Evolutionary conservation across 352 stramenopile genomes (phyloP).

Genomic region (Phytopythium cucurbitacearum): DNA sequence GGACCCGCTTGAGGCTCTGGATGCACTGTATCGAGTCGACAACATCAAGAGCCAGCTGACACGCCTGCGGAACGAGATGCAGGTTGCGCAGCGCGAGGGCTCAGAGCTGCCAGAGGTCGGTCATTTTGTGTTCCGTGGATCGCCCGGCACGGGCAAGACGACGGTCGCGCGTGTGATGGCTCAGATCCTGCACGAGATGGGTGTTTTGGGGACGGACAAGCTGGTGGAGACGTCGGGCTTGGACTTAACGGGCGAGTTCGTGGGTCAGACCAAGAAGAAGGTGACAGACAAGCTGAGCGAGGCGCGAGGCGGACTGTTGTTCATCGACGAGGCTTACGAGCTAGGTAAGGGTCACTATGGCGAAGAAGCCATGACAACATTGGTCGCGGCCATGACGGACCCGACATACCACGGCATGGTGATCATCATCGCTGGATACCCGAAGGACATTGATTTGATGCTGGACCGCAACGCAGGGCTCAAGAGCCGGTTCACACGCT

Average conservation of each 20-base stretch:
- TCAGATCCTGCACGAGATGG: constrained; percentile 92
- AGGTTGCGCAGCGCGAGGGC: constrained; percentile 66
- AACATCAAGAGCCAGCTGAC: constrained; percentile 49
- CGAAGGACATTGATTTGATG: constrained; percentile 87
- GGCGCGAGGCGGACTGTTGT: constrained; percentile 89
- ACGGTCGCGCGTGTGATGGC: constrained; percentile 90
- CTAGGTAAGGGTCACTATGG: constrained; percentile 77
- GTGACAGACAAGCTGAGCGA: constrained; percentile 85
- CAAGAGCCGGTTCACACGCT: constrained; percentile 88
- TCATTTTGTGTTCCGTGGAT: constrained; percentile 88
- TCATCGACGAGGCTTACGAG: constrained; percentile 93
- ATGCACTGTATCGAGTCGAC: constrained; percentile 59
- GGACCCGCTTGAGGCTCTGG: constrained; percentile 41
- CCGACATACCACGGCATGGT: constrained; percentile 81
- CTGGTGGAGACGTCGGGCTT: constrained; percentile 88
- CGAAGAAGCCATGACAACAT: constrained; percentile 87
- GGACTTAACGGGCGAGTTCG: constrained; percentile 84
- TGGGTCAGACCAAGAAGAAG: constrained; percentile 89
- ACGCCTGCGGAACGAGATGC: constrained; percentile 52
- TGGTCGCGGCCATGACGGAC: constrained; percentile 89
- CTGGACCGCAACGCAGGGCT: constrained; percentile 86
- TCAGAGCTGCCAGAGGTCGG: constrained; percentile 50
- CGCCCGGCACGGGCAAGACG: constrained; percentile 86
- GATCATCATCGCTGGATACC: constrained; percentile 90
- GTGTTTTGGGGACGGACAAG: constrained; percentile 87